phyloP scores from a whole-genome alignment of 768 basidiomycete genomes.

The Mrakia frigida region DNA sequence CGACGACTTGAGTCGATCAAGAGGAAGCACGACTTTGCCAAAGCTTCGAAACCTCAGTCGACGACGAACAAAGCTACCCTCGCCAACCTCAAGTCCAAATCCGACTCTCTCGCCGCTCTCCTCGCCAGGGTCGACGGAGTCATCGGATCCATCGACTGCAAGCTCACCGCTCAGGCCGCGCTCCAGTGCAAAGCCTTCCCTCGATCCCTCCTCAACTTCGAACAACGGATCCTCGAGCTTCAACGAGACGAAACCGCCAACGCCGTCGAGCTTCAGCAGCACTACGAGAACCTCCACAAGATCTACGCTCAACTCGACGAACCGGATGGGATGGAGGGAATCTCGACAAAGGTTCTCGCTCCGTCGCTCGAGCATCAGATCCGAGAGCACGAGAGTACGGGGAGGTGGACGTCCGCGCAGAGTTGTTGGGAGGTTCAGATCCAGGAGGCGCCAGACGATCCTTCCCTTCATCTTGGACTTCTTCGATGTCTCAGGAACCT shows the following conservation, averaged over 20 bases:
- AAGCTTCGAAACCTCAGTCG: background rate
- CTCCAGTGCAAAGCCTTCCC: slow-evolving; percentile 92
- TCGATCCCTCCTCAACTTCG: slow-evolving; percentile 89
- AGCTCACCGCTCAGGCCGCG: slow-evolving; percentile 87
- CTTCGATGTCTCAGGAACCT: slow-evolving; percentile 85
- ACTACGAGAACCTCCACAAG: slow-evolving; percentile 88
- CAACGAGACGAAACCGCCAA: slow-evolving; percentile 56
- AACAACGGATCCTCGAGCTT: slow-evolving; percentile 69
- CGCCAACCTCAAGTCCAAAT: background rate
- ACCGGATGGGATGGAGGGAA: slow-evolving; percentile 98
- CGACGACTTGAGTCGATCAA: slow-evolving; percentile 61
- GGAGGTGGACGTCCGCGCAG: slow-evolving; percentile 95
- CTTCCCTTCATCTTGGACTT: slow-evolving; percentile 82
- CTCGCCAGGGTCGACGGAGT: slow-evolving; percentile 71
- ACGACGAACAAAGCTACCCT: slow-evolving; percentile 24
- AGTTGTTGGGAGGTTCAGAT: slow-evolving; percentile 97
- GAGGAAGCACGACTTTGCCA: slow-evolving; percentile 47
- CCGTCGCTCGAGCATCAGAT: slow-evolving; percentile 94
- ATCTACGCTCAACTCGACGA: slow-evolving; percentile 95
- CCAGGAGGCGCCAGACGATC: slow-evolving; percentile 82
- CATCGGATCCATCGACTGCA: slow-evolving; percentile 73
- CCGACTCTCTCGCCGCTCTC: slow-evolving; percentile 53
- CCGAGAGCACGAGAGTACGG: slow-evolving; percentile 93
- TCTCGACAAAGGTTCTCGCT: slow-evolving; percentile 78
- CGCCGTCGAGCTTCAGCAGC: slow-evolving; percentile 53